Conservation (phyloP, 2,329 filamentous ascomycete species). For the Daldinia sp. region DNA sequence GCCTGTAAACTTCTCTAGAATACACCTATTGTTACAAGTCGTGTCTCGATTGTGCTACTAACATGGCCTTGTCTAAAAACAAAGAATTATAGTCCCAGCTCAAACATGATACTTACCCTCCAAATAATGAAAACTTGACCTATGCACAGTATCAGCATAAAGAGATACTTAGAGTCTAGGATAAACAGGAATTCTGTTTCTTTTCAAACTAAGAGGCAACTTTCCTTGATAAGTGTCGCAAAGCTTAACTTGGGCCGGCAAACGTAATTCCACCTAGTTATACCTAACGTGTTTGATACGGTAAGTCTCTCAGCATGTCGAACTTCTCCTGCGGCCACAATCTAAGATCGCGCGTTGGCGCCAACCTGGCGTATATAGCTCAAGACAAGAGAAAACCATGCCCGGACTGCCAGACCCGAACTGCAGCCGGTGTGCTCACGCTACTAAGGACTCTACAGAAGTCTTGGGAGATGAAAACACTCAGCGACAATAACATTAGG, state of each 20-base stretch:
- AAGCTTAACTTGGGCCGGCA: background rate
- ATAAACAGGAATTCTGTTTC: background rate
- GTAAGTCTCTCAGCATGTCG: slow-evolving; percentile 19
- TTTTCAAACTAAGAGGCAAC: background rate
- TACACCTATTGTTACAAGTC: background rate
- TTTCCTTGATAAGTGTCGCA: slow-evolving; percentile 2
- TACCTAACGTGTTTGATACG: background rate
- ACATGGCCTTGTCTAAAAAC: background rate
- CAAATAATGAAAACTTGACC: background rate
- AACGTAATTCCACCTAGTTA: background rate
- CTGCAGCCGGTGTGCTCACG: slow-evolving; percentile 1
- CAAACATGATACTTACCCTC: background rate
- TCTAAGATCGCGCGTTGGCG: slow-evolving; percentile 31
- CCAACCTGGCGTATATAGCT: slow-evolving; percentile 28
- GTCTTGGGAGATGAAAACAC: background rate
- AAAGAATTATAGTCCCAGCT: background rate
- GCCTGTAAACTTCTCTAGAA: background rate
- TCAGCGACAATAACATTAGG: slow-evolving; percentile 12
- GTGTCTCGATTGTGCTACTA: background rate
- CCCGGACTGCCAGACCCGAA: slow-evolving; percentile 29
- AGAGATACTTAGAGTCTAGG: background rate
- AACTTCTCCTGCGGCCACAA: slow-evolving; percentile 30
- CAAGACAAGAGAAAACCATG: slow-evolving; percentile 22
- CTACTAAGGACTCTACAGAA: slow-evolving; percentile 18
- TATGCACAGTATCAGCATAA: background rate